Base-by-base conservation (phyloP, 306 rosid species). In the Lathyrus sativus region DNA sequence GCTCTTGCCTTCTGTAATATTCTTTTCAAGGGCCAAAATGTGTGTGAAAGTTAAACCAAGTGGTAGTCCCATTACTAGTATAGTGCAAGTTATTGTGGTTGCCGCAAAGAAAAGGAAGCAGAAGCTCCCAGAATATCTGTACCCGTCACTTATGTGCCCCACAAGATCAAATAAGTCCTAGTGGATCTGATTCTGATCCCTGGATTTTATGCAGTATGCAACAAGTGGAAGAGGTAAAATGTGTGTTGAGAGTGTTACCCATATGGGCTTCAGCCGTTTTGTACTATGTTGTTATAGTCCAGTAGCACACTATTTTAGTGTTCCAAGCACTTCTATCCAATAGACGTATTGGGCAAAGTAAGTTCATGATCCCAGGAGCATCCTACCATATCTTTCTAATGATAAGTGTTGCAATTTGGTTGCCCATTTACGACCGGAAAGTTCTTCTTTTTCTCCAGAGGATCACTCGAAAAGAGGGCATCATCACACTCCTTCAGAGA, bases 161-260 rank as follows among this genome's bases (percentile, higher is more conserved):
- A 12, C 70, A 76, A 22, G 96, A 88, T 79, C 28, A 77, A 76
- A 62, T 74, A 77, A 86, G 80, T 59, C 79, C 80, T 15, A 91
- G 89, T 62, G 96, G 96, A 48, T 89, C 96, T 18, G 80, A 88
- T 17, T 22, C 76, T 38, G 78, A 89, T 60, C 93, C 92, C 4
- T 92, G 98, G 98, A 80, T 70, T 48, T 88, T 90, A 31, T 88
- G 93, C 79, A 79, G 85, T 28, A 39, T 80, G 76, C 98, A 92
- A 73, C 93, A 92, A 85, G 96, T 92, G 82, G 98, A 92, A 79
- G 96, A 92, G 83, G 81, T 82, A 50, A 92, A 92, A 70, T 86
- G 96, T 74, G 18, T 88, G 66, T 8, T 83, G 65, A 90, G 96
- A 79, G 93, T 88, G 44, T 56, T 92, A 28, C 98, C 98, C 24